Base-by-base conservation (phyloP, 768 basidiomycete genomes). In the Auriculariales sp. region DNA sequence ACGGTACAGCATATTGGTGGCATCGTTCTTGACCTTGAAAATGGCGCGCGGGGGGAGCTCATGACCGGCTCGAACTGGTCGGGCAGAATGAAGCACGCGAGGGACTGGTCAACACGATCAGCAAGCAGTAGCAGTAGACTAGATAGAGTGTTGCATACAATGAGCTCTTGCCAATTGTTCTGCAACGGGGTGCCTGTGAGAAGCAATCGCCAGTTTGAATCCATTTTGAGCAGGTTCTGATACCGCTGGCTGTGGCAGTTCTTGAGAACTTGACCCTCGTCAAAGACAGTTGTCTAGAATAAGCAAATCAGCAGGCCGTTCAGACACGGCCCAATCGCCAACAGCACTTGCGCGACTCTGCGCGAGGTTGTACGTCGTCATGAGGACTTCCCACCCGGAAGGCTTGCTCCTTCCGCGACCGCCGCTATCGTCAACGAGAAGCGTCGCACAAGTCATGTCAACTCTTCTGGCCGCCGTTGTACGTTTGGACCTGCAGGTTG, bases 171-270 rank as follows among this genome's bases (percentile, higher is more conserved):
- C 49, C 91, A 62, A 61, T 91, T 91, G 61, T 91, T 91, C 58
- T 90, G 95, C 54, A 99, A 64, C 0, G 95, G 95, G 0, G 95
- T 99, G 5, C 95, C 95, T 0, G 95, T 99, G 17, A 99, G 72
- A 22, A 99, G 73, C 24, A 98, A 68, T 31, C 92, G 74, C 94
- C 95, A 99, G 35, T 75, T 76, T 1, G 89, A 85, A 15, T 80
- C 77, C 59, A 89, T 87, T 59, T 81, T 83, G 56, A 98, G 69
- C 12, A 99, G 66, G 9, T 88, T 77, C 60, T 86, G 81, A 62
- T 99, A 98, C 19, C 93, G 84, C 58, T 95, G 90, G n/a, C 91
- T 94, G 55, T 93, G 85, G 64, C 88, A 93, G 61, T 97, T 99
- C 70, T 99, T 99, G 54, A 99, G 70, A 47, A 92, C 80, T 61